phyloP scores from a whole-genome alignment of 1,284 basidiomycete genomes.

The Trametes hirsuta region DNA sequence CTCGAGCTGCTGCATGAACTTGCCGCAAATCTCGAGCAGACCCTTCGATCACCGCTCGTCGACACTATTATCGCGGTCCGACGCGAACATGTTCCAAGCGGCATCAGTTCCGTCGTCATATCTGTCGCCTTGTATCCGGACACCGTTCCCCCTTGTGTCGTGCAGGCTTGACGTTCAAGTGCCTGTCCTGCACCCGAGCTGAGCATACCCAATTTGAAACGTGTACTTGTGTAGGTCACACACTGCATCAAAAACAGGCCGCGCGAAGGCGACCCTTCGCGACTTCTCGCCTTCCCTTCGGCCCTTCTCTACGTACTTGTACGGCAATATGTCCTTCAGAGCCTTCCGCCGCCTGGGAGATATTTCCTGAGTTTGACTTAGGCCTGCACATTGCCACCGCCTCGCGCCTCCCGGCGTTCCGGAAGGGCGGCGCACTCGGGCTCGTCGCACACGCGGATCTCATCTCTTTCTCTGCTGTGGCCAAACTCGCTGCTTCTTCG shows the following conservation, averaged over 20 bases:
- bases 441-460: slow-evolving; percentile 3
- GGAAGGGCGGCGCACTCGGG: background rate
- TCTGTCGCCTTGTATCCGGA: background rate
- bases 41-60: background rate
- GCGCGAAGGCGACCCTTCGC: background rate
- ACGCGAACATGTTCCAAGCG: slow-evolving; percentile 8
- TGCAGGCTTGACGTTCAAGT: background rate
- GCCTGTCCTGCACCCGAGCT: background rate
- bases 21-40: background rate
- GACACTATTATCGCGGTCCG: background rate
- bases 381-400: slow-evolving; percentile 8
- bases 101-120: slow-evolving; percentile 6
- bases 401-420: background rate
- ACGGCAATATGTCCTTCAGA: slow-evolving; percentile 6
- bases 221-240: background rate
- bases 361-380: slow-evolving; percentile 16
- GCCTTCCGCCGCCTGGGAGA: slow-evolving; percentile 1
- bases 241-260: background rate
- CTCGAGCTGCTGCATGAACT: slow-evolving; percentile 2
- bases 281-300: background rate
- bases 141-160: background rate
- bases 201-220: background rate
- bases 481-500: slow-evolving; percentile 1
- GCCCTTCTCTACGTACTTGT: slow-evolving; percentile 7
- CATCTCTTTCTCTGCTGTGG: slow-evolving; percentile 2